Evolutionary conservation across 169 alveolate species (phyloP), one percentile per base, ranked within the genome.

Genomic region (Eimeria falciformis): DNA sequence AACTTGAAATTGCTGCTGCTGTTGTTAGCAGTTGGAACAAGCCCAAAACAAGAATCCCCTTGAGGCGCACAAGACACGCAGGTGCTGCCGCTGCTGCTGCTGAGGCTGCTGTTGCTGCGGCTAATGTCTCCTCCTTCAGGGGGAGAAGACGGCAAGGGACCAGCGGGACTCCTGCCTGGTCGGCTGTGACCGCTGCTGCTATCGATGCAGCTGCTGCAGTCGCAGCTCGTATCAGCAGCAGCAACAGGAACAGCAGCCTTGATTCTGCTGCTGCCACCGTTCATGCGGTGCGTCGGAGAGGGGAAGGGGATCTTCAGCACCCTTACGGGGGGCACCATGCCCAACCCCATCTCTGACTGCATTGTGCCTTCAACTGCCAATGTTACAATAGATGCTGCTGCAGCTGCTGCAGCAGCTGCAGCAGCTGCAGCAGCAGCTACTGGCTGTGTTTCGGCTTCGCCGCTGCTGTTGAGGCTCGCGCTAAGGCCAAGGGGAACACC

Each of bases 21-120:
- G 79, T 23, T 68, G 79, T 50, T 68, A 50, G 79, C 53, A 1
- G 79, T 50, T 68, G 50, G 79, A 23, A 50, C 17, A 68, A 27
- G 37, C 27, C 53, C 50, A 4, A 5, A n/a, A n/a, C 79, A 23
- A 29, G 37, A 50, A 23, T 29, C 21, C 21, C 17, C 53, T 5
- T 27, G 79, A 2, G 79, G n/a, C n/a, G n/a, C n/a, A n/a, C n/a
- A 43, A 3, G 79, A 68, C 4, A 68, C 1, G 47, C n/a, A 68
- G 14, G n/a, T 68, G 53, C 79, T 68, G 79, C 79, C 37, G 79
- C 79, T 68, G 79, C 79, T 68, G 79, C 79, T 68, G 79, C 53
- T 29, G 79, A 2, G 7, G 79, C 47, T 68, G 53, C 79, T 29
- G 79, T 43, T 68, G 79, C 79, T 68, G 79, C 79, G 3, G 79